phyloP scores from a whole-genome alignment of 495 filamentous ascomycete genomes.

The Immersiella caudata region DNA sequence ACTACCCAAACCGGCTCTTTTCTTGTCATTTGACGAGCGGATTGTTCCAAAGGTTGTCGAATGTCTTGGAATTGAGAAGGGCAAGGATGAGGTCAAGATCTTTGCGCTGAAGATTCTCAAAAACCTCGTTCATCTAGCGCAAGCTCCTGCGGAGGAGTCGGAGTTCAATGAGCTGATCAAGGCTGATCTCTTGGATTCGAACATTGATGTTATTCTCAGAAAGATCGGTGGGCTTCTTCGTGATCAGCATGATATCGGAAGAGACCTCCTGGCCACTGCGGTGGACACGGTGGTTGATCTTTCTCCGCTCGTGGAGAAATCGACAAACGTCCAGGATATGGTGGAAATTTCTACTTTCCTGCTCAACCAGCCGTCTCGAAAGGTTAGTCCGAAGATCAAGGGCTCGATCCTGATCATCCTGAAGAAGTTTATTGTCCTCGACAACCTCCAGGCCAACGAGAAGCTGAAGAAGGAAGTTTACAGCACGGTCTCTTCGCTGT shows the following conservation, averaged over 20 bases:
- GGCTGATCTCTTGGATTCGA: conserved; percentile 65
- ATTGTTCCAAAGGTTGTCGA: conserved; percentile 71
- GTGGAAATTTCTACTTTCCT: conserved; percentile 77
- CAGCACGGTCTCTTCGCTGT: conserved; percentile 70
- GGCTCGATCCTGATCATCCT: conserved; percentile 74
- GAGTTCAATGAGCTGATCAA: conserved; percentile 64
- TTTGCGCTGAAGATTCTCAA: conserved; percentile 77
- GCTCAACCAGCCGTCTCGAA: conserved; percentile 76
- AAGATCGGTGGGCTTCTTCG: conserved; percentile 67
- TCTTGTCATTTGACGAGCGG: conserved; percentile 65
- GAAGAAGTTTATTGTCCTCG: conserved; percentile 65
- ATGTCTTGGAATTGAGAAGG: conserved; percentile 69
- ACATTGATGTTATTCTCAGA: conserved; percentile 68
- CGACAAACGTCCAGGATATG: conserved; percentile 68
- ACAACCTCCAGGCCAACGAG: conserved; percentile 67
- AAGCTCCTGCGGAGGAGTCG: conserved; percentile 51
- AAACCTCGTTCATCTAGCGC: conserved; percentile 61
- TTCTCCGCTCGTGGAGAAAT: conserved; percentile 72
- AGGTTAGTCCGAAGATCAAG: conserved; percentile 83
- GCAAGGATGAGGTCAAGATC: conserved; percentile 85
- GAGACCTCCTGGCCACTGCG: conserved; percentile 70
- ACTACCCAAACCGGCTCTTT: conserved; percentile 64
- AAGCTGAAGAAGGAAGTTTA: conserved; percentile 62
- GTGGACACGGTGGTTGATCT: conserved; percentile 76
- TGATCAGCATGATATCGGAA: conserved; percentile 60